Base-by-base conservation (phyloP, 345 rosid species). In the Viola odorata region DNA sequence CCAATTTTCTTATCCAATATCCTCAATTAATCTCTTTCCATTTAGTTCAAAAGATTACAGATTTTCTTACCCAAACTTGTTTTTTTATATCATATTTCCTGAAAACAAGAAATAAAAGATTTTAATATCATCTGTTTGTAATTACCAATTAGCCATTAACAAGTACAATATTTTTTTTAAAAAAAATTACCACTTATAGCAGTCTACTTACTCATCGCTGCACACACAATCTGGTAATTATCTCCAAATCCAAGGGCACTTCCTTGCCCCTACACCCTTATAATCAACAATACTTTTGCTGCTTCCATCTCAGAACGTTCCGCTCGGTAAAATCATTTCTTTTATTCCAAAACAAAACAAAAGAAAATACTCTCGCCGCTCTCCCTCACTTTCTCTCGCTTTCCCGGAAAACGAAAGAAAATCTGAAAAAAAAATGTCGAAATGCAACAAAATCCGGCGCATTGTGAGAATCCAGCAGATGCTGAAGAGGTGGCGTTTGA, bases 391-490 rank as follows among this genome's bases (percentile, higher is more conserved):
- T 23, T 68, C 64, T 55, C 69, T 17, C 64, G 37, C 47, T 66
- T 64, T 68, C 78, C 37, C 64, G 12, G 60, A 0, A 4, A 7
- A 53, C 53, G 55, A 54, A 6, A 58, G 54, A 3, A 5, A 58
- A 64, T 64, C 69, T 41, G 0, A 60, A 11, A 58, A 54, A 72
- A 73, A 50, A 72, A 73, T 73, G 76, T 77, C 75, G 5, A 81
- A 77, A 58, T 64, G 74, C 79, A 78, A 85, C 74, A 76, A 73
- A 68, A 92, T 87, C 75, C 82, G 80, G 42, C 85, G 74, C 78
- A 81, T 92, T 64, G 94, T 85, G 1, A 70, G 85, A 57, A 76
- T 92, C 85, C 85, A 84, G 40, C 97, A 84, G 57, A 85, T 87
- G 94, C 80, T 92, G 0, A 85, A 70, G 58, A 83, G 74, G 50